Evolutionary conservation across 805 yeast species (phyloP).

Genomic region (Candida dajiaensis): DNA sequence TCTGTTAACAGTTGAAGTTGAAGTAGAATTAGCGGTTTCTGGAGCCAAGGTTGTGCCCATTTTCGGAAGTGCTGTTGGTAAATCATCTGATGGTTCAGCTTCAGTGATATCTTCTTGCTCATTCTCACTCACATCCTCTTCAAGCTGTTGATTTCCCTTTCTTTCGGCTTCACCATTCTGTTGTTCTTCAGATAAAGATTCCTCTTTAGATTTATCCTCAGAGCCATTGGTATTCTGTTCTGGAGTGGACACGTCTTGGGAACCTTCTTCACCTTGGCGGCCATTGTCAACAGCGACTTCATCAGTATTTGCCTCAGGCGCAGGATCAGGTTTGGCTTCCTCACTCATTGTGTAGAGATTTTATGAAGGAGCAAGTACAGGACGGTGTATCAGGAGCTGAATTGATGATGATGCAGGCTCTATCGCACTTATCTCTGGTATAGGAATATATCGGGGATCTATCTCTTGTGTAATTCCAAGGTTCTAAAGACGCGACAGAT

Average conservation of each 20-base stretch:
- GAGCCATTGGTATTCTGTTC: background rate
- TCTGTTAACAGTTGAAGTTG: constrained; percentile 7
- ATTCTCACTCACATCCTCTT: background rate
- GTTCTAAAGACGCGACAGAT: background rate
- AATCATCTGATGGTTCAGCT: constrained; percentile 4
- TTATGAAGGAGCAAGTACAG: no score
- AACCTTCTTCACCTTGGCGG: background rate
- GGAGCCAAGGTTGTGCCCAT: constrained; percentile 1
- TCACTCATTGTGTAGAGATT: background rate
- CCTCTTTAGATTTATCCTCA: background rate
- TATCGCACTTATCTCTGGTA: background rate
- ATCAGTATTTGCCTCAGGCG: background rate
- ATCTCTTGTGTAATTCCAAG: background rate
- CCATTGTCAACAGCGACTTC: background rate
- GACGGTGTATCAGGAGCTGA: background rate
- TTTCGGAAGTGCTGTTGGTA: constrained; percentile 2
- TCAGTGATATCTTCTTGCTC: constrained; percentile 11
- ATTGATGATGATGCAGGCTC: background rate
- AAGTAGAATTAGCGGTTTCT: constrained; percentile 18
- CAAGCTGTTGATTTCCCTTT: background rate
- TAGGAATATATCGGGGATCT: no score
- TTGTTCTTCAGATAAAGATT: background rate
- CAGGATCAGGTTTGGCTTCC: background rate
- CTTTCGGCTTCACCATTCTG: background rate
- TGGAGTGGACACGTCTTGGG: background rate